Evolutionary conservation across 2,329 filamentous ascomycete species (phyloP).

Genomic region (Cadophora sp.): DNA sequence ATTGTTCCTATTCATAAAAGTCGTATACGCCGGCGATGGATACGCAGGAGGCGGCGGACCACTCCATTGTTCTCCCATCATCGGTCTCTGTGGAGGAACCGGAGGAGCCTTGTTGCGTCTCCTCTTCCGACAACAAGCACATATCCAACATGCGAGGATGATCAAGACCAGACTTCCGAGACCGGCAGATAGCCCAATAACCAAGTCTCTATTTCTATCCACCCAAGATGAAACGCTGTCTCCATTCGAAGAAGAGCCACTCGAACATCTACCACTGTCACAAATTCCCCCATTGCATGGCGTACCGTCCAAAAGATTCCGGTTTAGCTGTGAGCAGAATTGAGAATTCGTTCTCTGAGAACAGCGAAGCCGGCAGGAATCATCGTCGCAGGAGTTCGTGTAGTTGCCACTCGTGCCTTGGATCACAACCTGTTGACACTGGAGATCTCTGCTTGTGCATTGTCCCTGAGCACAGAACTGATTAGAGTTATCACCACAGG

Average conservation of each 20-base stretch:
- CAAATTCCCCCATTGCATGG: slow-evolving; percentile 17
- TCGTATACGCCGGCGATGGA: slow-evolving; percentile 11
- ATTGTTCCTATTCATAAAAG: slow-evolving; percentile 19
- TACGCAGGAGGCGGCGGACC: slow-evolving; percentile 11
- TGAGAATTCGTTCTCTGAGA: slow-evolving; percentile 8
- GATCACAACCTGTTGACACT: slow-evolving; percentile 14
- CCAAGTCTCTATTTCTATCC: slow-evolving; percentile 11
- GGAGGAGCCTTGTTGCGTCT: slow-evolving; percentile 3
- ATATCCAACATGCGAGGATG: slow-evolving; percentile 20
- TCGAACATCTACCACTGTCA: slow-evolving; percentile 14
- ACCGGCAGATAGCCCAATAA: slow-evolving; percentile 22
- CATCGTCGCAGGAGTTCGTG: slow-evolving; percentile 15
- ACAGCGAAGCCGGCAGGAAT: slow-evolving; percentile 17
- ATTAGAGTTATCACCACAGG: slow-evolving; percentile 7
- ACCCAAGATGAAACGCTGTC: slow-evolving; percentile 17
- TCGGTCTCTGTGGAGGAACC: slow-evolving; percentile 9
- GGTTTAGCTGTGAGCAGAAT: slow-evolving; percentile 17
- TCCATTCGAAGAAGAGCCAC: not conserved
- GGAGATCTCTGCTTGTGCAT: slow-evolving; percentile 24
- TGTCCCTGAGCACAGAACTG: slow-evolving; percentile 19
- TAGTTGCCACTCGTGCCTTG: slow-evolving; percentile 18
- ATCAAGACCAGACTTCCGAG: slow-evolving; percentile 17
- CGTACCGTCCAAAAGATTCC: slow-evolving; percentile 21
- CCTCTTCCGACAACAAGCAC: slow-evolving; percentile 18
- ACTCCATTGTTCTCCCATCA: slow-evolving; percentile 1